Base-by-base conservation (phyloP, 2,329 filamentous ascomycete species). In the Triangularia setosa region DNA sequence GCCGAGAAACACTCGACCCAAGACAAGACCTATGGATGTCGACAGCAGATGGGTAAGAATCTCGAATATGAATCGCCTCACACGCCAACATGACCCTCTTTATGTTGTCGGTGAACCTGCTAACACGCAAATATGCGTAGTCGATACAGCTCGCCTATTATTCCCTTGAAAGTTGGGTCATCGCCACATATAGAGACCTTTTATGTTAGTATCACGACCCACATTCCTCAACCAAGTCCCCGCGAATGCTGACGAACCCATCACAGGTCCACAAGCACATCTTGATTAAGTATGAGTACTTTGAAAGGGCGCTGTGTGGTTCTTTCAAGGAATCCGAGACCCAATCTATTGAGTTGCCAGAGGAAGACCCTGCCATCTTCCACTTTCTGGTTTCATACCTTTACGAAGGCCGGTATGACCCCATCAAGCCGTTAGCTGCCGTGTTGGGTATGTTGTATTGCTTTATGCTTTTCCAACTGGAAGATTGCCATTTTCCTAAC, bases 351-450 rank as follows among this genome's bases (percentile, higher is more conserved):
- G 76, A 81, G 68, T 72, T 84, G 1, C 81, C 80, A 0, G 81
- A 84, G 64, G 82, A 84, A 65, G 77, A 83, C 66, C 80, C 82
- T 2, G 77, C 78, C 61, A 78, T 82, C 56, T 84, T 84, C 65
- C 80, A 82, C 64, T 82, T 83, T 66, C 71, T 84, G 52, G 73
- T 84, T 35, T 79, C 80, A n/a, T 83, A 78, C 59, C 72, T 83
- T 12, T 83, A 83, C 67, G 81, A 83, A 67, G 77, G 75, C 21
- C 77, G 73, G 62, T 83, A 79, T 67, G 73, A 77, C 3, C 81
- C 81, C 35, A 80, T 82, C 63, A 78, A 73, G 66, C 73, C 80
- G n/a, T 73, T 76, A 33, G 75, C 79, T 2, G 75, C 76, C 25
- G 79, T 75, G 1, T 71, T 83, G 28, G 69, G 77, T 77, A 67